Percentiles rank a stretch among this genome's conserved stretches.
phyloP scores from a whole-genome alignment of 2,329 filamentous ascomycete species.

The Fusarium nisikadoi region DNA sequence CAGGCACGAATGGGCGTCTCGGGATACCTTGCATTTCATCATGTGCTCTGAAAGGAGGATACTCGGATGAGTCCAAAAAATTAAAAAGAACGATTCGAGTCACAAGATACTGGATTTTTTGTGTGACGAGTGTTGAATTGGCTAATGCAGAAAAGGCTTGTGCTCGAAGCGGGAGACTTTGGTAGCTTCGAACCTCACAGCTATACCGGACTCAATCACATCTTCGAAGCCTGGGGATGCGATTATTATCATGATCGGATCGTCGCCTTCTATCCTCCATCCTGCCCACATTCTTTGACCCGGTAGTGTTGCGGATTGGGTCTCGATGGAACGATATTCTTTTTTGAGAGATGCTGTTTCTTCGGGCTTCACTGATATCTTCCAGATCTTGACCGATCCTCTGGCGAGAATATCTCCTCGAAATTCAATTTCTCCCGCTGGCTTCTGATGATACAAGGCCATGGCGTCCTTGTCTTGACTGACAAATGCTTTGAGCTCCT shows the following conservation, averaged over 20 bases:
- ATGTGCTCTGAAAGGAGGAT: constrained; percentile 54
- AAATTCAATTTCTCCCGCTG: constrained; percentile 45
- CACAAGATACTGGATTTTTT: constrained; percentile 24
- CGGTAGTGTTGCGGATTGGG: constrained; percentile 45
- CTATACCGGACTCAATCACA: constrained; percentile 45
- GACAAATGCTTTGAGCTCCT: constrained; percentile 49
- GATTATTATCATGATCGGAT: constrained; percentile 55
- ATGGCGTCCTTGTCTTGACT: constrained; percentile 47
- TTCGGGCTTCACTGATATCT: constrained; percentile 46
- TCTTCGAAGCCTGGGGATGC: constrained; percentile 52
- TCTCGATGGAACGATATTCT: constrained; percentile 49
- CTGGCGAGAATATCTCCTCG: constrained; percentile 40
- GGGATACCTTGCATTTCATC: constrained; percentile 65
- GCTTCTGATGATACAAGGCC: constrained; percentile 55
- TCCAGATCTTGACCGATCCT: constrained; percentile 51
- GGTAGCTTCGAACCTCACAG: constrained; percentile 30
- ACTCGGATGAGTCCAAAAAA: constrained; percentile 52
- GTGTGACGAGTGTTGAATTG: constrained; percentile 23
- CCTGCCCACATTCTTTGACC: constrained; percentile 51
- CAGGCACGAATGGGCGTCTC: constrained; percentile 64
- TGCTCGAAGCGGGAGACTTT: constrained; percentile 39
- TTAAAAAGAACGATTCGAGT: constrained; percentile 51
- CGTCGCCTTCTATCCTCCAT: constrained; percentile 55
- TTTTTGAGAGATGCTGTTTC: constrained; percentile 49
- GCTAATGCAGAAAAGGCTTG: constrained; percentile 41